Base-by-base conservation (phyloP, 257 asterid species). In the Scutellaria minor region DNA sequence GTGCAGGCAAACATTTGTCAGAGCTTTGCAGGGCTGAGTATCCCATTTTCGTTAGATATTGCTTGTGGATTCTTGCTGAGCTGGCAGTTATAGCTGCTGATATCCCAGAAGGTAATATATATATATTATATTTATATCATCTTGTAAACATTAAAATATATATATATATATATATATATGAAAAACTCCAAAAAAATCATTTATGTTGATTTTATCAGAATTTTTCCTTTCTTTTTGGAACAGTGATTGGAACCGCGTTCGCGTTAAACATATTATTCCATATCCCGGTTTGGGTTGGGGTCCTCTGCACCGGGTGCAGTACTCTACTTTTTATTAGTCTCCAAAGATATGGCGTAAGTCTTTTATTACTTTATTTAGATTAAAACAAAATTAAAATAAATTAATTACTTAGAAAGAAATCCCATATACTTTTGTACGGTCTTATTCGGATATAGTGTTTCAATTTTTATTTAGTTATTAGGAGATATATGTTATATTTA, bases 191-290 rank as follows among this genome's bases (percentile, higher is more conserved):
- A 24, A 24, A 24, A 24, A 24, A 24, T 24, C 27, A 24, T 24
- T 24, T 24, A 24, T 24, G 2, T 24, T 24, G 27, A 24, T 24
- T 24, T 24, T 1, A 24, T 24, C 27, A 0, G 27, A 24, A 24
- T 1, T 24, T 24, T 24, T 24, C 1, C 1, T 24, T 24, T 24
- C 1, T 24, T 24, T 56, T 6, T 73, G 44, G 51, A 74, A 68
- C 83, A 93, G 98, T 93, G 54, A 93, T 93, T 14, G 98, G 98
- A 75, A 93, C 98, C 48, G 97, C 98, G 5, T 93, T 93, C 82
- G 98, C 91, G 13, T 85, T 93, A 0, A 93, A 93, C 64, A 93
- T 93, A 76, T 52, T 93, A 78, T 91, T 93, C 73, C 69, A 85
- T 31, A 79, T 93, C 35, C 98, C 96, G 3, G 87, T 93, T 20